Evolutionary conservation across 495 filamentous ascomycete genomes (phyloP).

Genomic region (Ramalina peruviana): DNA sequence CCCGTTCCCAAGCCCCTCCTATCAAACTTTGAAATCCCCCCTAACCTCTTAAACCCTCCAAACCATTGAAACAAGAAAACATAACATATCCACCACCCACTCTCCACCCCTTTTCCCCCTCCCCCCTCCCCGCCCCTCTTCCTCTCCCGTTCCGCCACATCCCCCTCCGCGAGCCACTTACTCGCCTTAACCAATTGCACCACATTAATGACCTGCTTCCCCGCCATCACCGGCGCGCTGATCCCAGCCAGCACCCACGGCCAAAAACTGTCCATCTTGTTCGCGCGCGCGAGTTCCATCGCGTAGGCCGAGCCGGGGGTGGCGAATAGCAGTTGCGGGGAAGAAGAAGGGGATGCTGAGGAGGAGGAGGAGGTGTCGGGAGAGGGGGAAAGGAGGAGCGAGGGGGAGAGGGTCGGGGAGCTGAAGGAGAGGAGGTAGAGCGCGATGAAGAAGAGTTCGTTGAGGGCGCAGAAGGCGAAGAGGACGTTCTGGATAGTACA

Average conservation of each 20-base stretch:
- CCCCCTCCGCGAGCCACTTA: constrained; percentile 83
- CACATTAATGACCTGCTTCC: constrained; percentile 89
- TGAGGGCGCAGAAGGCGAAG: constrained; percentile 78
- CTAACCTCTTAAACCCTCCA: too few relatives aligned
- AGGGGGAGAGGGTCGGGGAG: constrained; percentile 69
- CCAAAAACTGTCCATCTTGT: constrained; percentile 75
- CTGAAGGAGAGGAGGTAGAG: constrained; percentile 96
- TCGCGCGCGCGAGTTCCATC: constrained; percentile 77
- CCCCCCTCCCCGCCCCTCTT: constrained; percentile 14
- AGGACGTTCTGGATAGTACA: constrained; percentile 54
- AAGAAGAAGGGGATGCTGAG: constrained; percentile 31
- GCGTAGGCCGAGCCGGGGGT: constrained; percentile 84
- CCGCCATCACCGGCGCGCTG: constrained; percentile 70
- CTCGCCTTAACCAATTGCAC: constrained; percentile 90
- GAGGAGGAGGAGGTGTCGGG: constrained; percentile 88
- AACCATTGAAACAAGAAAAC: too few relatives aligned
- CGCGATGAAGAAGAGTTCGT: constrained; percentile 94
- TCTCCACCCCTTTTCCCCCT: neutral
- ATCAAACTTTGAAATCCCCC: too few relatives aligned
- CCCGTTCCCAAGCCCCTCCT: too few relatives aligned
- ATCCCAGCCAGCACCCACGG: constrained; percentile 83
- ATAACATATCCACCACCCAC: neutral
- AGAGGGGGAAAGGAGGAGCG: constrained; percentile 57
- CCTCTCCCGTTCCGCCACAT: constrained; percentile 40
- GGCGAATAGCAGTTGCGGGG: constrained; percentile 55